A percentile compares a stretch with the other conserved stretches of the same genome.
phyloP scores from a whole-genome alignment of 805 yeast genomes.

The Hanseniaspora mollemarum region DNA sequence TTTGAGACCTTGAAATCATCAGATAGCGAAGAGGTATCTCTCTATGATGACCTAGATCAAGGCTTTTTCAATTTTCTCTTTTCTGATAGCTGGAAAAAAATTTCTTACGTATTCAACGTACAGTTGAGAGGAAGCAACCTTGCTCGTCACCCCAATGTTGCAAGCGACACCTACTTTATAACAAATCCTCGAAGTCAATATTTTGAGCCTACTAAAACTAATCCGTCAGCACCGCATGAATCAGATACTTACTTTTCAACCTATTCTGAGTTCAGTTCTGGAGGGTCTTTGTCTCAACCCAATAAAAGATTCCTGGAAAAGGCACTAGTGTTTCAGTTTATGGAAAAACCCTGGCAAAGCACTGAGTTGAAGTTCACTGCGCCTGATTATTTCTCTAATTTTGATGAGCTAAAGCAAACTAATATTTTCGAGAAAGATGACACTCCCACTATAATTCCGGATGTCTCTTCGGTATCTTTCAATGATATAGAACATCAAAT shows the following conservation, averaged over 20 bases:
- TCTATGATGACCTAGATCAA: constrained; percentile 88
- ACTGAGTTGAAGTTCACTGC: neutral
- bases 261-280: no score
- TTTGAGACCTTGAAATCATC: neutral
- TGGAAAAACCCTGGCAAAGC: constrained; percentile 48
- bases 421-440: neutral
- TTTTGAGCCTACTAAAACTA: no score
- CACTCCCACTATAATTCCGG: neutral
- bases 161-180: neutral
- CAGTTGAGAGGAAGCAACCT: constrained; percentile 33
- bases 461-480: neutral
- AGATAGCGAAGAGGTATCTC: constrained; percentile 17
- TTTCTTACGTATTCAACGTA: constrained; percentile 78
- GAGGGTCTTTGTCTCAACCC: no score
- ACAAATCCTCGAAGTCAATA: neutral
- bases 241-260: neutral
- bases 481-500: neutral
- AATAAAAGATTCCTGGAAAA: constrained; percentile 40
- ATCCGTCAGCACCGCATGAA: no score
- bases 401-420: neutral
- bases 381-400: neutral
- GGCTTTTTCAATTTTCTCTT: constrained; percentile 56
- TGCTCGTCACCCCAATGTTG: neutral
- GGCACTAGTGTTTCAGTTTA: constrained; percentile 48
- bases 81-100: constrained; percentile 44